Base-by-base conservation (phyloP, 805 yeast genomes). In the Saccharomycopsis guyanensis region DNA sequence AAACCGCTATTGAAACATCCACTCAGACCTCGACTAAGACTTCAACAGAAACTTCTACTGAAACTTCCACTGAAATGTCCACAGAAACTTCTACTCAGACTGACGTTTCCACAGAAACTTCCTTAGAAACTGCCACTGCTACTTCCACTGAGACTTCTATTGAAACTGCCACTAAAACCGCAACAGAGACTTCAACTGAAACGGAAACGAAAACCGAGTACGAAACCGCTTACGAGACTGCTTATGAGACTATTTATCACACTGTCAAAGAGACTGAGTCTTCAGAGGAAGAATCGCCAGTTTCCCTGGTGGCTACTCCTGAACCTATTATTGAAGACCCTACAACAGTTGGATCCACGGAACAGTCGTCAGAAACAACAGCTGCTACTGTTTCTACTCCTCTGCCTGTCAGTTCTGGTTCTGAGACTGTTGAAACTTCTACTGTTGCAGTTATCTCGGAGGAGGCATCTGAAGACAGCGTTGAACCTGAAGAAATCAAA, bases 101-200 rank as follows among this genome's bases (percentile, higher is more conserved):
- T n/a, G n/a, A n/a, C n/a, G n/a, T n/a, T n/a, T n/a, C n/a, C n/a
- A n/a, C n/a, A n/a, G n/a, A n/a, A n/a, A n/a, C n/a, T n/a, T n/a
- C n/a, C n/a, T n/a, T n/a, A n/a, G n/a, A n/a, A n/a, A n/a, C n/a
- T n/a, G n/a, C n/a, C n/a, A n/a, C n/a, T n/a, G n/a, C n/a, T 44
- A 57, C n/a, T 54, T 46, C 42, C 56, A 55, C 32, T 54, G 59
- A 43, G 49, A 53, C 39, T 61, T 63, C 40, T 55, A 58, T 12
- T 54, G 57, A 25, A 45, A 19, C 32, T 32, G 38, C 20, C n/a
- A 4, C 25, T 41, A 32, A 20, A 40, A n/a, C 15, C 6, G 16
- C 5, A 15, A 23, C 42, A 23, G 19, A 8, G 25, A 18, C 18
- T 27, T 8, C 32, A 8, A 27, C 8, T 27, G 32, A 27, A 10